Base-by-base conservation (phyloP, 768 basidiomycete species). In the Imleria badia region DNA sequence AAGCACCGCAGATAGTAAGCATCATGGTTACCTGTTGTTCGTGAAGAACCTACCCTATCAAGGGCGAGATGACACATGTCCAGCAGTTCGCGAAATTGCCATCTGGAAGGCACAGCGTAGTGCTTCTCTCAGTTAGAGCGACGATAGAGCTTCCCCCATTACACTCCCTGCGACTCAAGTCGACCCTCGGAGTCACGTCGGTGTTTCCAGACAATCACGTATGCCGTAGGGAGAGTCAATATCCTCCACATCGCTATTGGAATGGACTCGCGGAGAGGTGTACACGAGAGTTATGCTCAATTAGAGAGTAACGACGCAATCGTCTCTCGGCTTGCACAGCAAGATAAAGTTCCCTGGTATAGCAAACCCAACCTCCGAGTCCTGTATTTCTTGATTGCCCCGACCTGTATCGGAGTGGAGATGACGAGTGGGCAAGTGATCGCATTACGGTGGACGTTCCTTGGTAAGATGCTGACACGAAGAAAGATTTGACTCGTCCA, bases 311-410 rank as follows among this genome's bases (percentile, higher is more conserved):
- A 50, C 23, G 48, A 62, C 15, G 22, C 48, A 6, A 33, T 53
- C 29, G 63, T 65, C 38, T 62, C 60, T 30, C 48, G 43, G 35
- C 53, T 61, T 8, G 51, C 34, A n/a, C 29, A 55, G 23, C 72
- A 76, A 51, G 84, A 86, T 63, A 75, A 69, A 44, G 73, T 72
- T 3, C 81, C 82, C 43, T 86, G 84, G 84, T 85, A 84, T 65
- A 64, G 64, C 60, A 86, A 85, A 59, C 81, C 73, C 3, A 85
- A 85, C 54, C 67, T 86, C 56, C 71, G 83, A 23, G 30, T 73
- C 19, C 60, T 85, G 43, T 86, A 86, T 66, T 53, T 84, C 29
- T 50, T 84, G 43, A 73, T 85, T 64, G 72, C 84, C 55, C 83
- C 83, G n/a, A 46, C 51, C 6, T 58, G 57, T 38, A 20, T 65